Evolutionary conservation across 345 rosid genomes (phyloP).

Genomic region (Pistacia atlantica): DNA sequence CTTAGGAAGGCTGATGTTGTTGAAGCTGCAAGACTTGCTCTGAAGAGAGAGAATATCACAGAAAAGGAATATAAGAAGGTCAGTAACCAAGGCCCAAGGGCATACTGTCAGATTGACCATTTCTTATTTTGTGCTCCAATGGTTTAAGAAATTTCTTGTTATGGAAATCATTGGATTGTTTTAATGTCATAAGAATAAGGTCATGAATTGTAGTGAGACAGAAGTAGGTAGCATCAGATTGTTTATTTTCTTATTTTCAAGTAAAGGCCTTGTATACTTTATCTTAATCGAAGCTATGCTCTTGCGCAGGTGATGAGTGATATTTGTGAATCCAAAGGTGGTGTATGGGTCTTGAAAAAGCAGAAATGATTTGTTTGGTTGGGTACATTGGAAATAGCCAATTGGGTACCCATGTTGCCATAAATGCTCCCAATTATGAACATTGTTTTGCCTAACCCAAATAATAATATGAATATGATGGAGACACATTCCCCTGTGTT

Average conservation of each 20-base stretch:
- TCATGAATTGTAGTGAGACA: not conserved
- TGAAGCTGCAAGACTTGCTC: slow-evolving; percentile 47
- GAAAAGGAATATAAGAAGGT: slow-evolving; percentile 67
- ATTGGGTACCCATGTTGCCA: too few relatives aligned
- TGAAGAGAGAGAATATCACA: slow-evolving; percentile 45
- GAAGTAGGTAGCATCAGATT: not conserved
- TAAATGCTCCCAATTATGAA: too few relatives aligned
- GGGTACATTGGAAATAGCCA: too few relatives aligned
- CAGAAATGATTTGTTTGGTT: slow-evolving; percentile 14
- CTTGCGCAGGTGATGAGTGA: slow-evolving; percentile 59
- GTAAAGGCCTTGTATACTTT: not conserved
- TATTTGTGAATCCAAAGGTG: slow-evolving; percentile 56
- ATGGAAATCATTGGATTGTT: not conserved
- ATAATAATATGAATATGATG: too few relatives aligned
- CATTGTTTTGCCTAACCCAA: too few relatives aligned
- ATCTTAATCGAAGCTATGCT: not conserved
- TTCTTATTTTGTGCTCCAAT: not conserved
- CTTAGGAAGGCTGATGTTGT: slow-evolving; percentile 69
- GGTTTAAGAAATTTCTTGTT: not conserved
- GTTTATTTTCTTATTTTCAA: not conserved
- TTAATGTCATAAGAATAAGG: not conserved
- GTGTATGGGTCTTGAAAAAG: slow-evolving; percentile 61
- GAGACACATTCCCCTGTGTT: too few relatives aligned
- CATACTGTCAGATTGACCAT: not conserved
- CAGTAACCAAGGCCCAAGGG: not conserved